Evolutionary conservation across 2,329 filamentous ascomycete genomes (phyloP), one percentile per base, ranked within the genome.

Genomic region (Aspergillus aculeatus): DNA sequence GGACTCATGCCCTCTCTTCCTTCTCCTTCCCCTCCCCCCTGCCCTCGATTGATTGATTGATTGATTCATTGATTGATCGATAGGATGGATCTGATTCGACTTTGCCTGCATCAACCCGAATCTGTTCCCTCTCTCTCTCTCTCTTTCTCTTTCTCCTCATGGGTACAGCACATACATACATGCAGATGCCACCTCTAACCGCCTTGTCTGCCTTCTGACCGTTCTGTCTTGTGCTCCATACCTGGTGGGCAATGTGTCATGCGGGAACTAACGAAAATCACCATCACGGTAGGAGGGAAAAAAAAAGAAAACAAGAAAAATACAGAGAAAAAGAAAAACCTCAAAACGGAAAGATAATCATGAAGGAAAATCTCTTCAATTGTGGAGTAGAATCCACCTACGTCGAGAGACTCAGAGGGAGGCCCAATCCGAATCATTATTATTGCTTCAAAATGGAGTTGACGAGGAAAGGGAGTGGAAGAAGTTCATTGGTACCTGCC

Each of bases 401-500:
- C 32, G 47, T 24, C n/a, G 31, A 32, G 35, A 56, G 48, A 38
- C 51, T 52, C 61, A 58, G 61, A 56, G 61, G 56, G 63, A 61
- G 61, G 62, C 64, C 64, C 64, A 66, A 66, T 62, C 56, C 50
- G 55, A 60, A 62, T 61, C 38, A 47, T 53, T 55, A 50, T 59
- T 50, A 62, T 48, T 50, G 16, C 38, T 44, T 44, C 38, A 19
- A 19, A 44, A 7, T 6, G 14, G 38, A 19, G 16, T 44, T 19
- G 16, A 44, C 38, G 16, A 44, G 14, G 38, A 44, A 44, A 56
- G 47, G 14, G 29, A 61, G 51, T 54, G 50, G 48, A 54, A 47
- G 41, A 44, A 60, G 50, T 44, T 62, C 47, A 62, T 60, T 58
- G 54, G 64, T 66, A 66, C 64, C 64, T 66, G 64, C 64, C 53